Percentiles rank a stretch among this genome's conserved stretches.
Evolutionary conservation across 177 flowering plant genomes (phyloP).

Genomic region (Vitis hybrid): DNA sequence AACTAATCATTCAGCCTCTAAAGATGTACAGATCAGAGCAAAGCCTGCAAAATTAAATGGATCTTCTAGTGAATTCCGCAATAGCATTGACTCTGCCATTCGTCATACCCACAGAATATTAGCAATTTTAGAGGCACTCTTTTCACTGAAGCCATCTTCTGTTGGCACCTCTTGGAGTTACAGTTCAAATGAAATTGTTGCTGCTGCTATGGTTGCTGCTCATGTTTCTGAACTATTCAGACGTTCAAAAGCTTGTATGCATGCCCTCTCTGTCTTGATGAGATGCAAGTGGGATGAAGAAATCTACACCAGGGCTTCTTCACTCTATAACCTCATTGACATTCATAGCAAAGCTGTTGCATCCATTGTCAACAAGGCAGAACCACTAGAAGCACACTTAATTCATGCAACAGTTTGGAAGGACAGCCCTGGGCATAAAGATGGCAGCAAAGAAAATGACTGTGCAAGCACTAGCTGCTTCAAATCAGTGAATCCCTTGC

Average conservation of each 20-base stretch:
- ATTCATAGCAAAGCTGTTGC: conserved; percentile 88
- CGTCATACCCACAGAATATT: conserved; percentile 78
- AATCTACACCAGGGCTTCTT: conserved; percentile 72
- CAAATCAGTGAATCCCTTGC: conserved; percentile 33
- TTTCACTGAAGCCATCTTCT: conserved; percentile 87
- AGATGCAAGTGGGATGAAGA: conserved; percentile 90
- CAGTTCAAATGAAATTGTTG: conserved; percentile 94
- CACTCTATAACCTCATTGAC: conserved; percentile 85
- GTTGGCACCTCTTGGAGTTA: conserved; percentile 91
- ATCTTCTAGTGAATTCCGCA: conserved; percentile 43
- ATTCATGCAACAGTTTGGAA: conserved; percentile 56
- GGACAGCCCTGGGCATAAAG: conserved; percentile 32
- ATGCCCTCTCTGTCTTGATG: conserved; percentile 77
- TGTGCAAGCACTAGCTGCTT: conserved; percentile 28
- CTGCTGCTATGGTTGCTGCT: conserved; percentile 99
- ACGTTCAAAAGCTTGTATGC: conserved; percentile 86
- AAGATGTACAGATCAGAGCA: conserved; percentile 21
- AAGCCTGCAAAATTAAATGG: conserved; percentile 58
- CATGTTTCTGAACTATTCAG: conserved; percentile 90
- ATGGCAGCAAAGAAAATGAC: conserved; percentile 33
- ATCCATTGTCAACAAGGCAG: conserved; percentile 86
- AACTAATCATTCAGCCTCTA: conserved; percentile 33
- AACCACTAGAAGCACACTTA: conserved; percentile 79
- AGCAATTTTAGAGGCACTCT: conserved; percentile 84
- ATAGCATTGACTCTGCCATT: conserved; percentile 68